Percentiles rank a stretch among this genome's conserved stretches.
Evolutionary conservation across 2,329 filamentous ascomycete genomes (phyloP).

Genomic region (Didymella glomerata): DNA sequence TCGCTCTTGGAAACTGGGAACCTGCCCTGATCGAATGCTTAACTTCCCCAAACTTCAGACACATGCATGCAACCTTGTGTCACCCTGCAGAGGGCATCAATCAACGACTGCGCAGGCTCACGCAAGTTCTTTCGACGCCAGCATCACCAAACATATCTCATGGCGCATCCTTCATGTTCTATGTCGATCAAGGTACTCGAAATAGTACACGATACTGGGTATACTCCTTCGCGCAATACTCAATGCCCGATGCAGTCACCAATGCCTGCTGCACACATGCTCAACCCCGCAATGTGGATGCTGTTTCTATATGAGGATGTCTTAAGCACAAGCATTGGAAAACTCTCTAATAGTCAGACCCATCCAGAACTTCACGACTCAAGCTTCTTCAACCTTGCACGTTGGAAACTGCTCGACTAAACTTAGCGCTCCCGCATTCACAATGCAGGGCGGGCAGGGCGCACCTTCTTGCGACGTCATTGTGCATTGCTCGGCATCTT

Average conservation of each 20-base stretch:
- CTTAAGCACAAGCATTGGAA: background rate
- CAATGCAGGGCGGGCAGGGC: slow-evolving; percentile 5
- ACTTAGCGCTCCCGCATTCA: slow-evolving; percentile 5
- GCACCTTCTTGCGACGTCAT: slow-evolving; percentile 5
- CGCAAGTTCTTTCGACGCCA: background rate
- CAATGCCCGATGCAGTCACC: background rate
- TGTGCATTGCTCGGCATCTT: background rate
- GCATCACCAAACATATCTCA: background rate
- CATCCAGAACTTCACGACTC: background rate
- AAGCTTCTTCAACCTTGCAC: slow-evolving; percentile 4
- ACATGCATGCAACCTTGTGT: slow-evolving; percentile 6
- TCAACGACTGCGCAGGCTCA: background rate
- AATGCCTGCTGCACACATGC: background rate
- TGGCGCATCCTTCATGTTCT: background rate
- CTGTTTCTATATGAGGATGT: background rate
- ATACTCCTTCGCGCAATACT: background rate
- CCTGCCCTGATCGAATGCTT: background rate
- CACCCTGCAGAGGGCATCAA: slow-evolving; percentile 9
- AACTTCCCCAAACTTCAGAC: background rate
- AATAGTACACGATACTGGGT: slow-evolving; percentile 1
- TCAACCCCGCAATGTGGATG: background rate
- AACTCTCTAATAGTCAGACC: slow-evolving; percentile 7
- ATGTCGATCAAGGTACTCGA: slow-evolving; percentile 7
- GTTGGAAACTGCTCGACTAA: slow-evolving; percentile 4
- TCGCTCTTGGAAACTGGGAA: slow-evolving; percentile 2